Evolutionary conservation across 2,329 filamentous ascomycete species (phyloP), one percentile per base, ranked within the genome.

Genomic region (Paecilomyces niveus): DNA sequence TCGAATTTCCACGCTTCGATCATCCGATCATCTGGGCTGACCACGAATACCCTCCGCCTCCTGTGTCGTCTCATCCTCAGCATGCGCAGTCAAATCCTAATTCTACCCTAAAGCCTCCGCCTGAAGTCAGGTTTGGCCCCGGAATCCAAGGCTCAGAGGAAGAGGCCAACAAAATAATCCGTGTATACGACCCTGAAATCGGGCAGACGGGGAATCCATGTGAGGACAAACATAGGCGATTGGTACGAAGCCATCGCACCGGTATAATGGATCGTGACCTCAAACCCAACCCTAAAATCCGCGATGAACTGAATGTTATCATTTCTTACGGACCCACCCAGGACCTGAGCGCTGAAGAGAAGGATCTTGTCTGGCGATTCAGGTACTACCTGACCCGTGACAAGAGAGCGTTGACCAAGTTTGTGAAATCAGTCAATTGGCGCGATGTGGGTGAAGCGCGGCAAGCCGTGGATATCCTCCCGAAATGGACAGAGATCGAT

Each of bases 361-460:
- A 96, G 70, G 94, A 99, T 73, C 81, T 97, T 55, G 86, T 99
- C 21, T 99, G 95, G 95, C 94, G 95, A 67, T 99, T 97, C 77
- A 84, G 94, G 59, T 96, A 97, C 73, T 93, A 97, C 72, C 76
- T 99, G 22, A 94, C 92, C 0, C 84, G 92, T 58, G 92, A 99
- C 72, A 99, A 99, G 74, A 82, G 89, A 67, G 89, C 93, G 2
- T 80, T 97, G 59, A 99, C 93, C 33, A 99, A 99, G 68, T 96
- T 99, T 66, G 91, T 97, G 72, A 99, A 97, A 73, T 97, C 93
- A 0, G 93, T 97, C 45, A 92, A 95, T 64, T 99, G 94, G 93
- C 85, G 85, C 54, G 93, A 96, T 71, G 83, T 85, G 53, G 85
- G 86, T 61, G 93, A 99, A 78, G 87, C 89, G 3, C 88, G 89